Evolutionary conservation across 768 basidiomycete species (phyloP), one percentile per base, ranked within the genome.

Genomic region (Solioccasus polychromus): DNA sequence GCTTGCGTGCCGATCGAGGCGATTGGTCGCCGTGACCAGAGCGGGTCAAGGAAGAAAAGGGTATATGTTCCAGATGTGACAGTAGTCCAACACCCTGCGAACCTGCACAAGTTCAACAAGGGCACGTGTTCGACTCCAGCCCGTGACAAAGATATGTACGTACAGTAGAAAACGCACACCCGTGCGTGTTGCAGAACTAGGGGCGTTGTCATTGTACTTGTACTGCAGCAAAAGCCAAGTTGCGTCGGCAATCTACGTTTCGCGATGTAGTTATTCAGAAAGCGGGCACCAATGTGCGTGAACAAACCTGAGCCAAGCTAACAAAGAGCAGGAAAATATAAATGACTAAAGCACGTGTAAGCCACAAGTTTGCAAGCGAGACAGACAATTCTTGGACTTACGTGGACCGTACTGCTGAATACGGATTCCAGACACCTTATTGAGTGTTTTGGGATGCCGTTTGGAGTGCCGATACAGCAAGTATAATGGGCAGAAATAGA

Each of bases 191-290:
- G 64, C 61, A 3, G 60, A n/a, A 52, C 73, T 72, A 3, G 82
- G 79, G 47, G 72, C 76, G 35, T 78, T 80, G 37, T 71, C 57
- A 39, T 77, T 73, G 60, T 73, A 74, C 24, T 67, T 66, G 61
- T 76, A 82, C 57, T 83, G 80, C 5, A 79, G 59, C 23, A 82
- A 58, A 39, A 84, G 64, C 82, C 82, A 84, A 52, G 72, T 77
- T 36, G 78, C 64, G 30, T 79, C 63, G 3, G 79, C 78, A 18
- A 77, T 61, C 82, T 79, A 23, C 51, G 31, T 35, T 42, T 35
- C 29, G 19, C 30, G 43, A 38, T 26, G 14, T 3, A 24, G 17
- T 57, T 30, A 43, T 39, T 43, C 31, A 41, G 29, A 14, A 37
- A 41, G 43, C 22, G 10, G 26, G 23, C n/a, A 35, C 3, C 7